A percentile compares a stretch with the other conserved stretches of the same genome.
Evolutionary conservation across 352 stramenopile genomes (phyloP).

Genomic region (Pythium aristosporum): DNA sequence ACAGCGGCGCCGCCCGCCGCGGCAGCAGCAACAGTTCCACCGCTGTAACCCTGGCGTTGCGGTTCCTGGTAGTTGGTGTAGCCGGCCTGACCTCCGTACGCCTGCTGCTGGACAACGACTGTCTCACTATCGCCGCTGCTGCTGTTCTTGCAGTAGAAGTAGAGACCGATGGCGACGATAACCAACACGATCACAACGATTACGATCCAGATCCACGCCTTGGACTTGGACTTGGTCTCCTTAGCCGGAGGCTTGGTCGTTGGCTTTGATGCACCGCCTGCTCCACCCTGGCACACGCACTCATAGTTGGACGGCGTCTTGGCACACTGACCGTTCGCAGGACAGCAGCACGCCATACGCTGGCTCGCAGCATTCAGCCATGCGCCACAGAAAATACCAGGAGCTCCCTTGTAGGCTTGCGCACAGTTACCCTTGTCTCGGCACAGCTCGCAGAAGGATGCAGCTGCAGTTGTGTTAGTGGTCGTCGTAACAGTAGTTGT

Average conservation of each 20-base stretch:
- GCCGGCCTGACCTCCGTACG: too few relatives aligned
- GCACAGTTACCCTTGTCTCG: constrained; percentile 48
- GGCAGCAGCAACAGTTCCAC: too few relatives aligned
- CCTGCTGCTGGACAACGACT: too few relatives aligned
- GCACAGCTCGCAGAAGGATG: constrained; percentile 34
- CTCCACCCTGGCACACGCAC: neutral
- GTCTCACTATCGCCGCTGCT: too few relatives aligned
- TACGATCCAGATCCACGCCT: too few relatives aligned
- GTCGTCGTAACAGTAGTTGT: constrained; percentile 5
- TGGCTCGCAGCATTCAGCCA: constrained; percentile 34
- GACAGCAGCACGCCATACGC: constrained; percentile 5
- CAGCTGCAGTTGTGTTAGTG: neutral
- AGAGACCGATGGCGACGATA: too few relatives aligned
- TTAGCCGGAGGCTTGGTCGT: neutral
- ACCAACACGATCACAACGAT: too few relatives aligned
- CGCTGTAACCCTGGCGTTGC: too few relatives aligned
- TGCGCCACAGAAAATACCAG: constrained; percentile 51
- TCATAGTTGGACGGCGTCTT: constrained; percentile 30
- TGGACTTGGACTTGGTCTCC: too few relatives aligned
- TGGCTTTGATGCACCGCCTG: neutral
- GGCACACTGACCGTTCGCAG: constrained; percentile 1
- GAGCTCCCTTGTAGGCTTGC: constrained; percentile 43
- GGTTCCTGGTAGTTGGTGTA: too few relatives aligned
- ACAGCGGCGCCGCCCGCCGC: too few relatives aligned
- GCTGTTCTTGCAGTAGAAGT: too few relatives aligned